These are phyloP conservation scores for Shiraia sp. DNA, from an alignment of 2,329 filamentous ascomycete species.

Conservation along the genomic window DNA sequence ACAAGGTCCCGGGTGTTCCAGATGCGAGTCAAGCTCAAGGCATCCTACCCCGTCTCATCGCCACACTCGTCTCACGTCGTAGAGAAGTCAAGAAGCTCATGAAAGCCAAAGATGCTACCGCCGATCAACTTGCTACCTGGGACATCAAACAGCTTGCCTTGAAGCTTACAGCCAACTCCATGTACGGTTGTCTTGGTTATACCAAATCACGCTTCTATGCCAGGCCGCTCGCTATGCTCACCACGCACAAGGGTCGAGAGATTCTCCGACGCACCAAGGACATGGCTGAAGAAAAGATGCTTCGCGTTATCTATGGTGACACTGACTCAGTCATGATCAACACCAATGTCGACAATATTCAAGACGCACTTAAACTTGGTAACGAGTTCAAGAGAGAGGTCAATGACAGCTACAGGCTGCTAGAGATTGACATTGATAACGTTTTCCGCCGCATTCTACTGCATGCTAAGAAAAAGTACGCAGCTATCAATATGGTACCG, in stretches of 20 bases:
- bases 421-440: conserved; percentile 98
- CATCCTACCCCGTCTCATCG: conserved; percentile 86
- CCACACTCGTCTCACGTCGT: conserved; percentile 85
- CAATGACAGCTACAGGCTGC: conserved; percentile 87
- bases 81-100: conserved; percentile 94
- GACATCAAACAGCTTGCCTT: conserved; percentile 97
- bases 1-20: conserved; percentile 87
- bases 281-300: conserved; percentile 83
- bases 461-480: conserved; percentile 99
- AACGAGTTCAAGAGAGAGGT: conserved; percentile 94
- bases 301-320: conserved; percentile 97
- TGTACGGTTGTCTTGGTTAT: conserved; percentile 98
- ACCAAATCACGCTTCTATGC: conserved; percentile 97
- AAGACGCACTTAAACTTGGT: conserved; percentile 87
- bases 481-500: conserved; percentile 90
- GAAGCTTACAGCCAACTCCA: conserved; percentile 97
- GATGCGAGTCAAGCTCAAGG: conserved; percentile 73
- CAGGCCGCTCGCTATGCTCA: conserved; percentile 90
- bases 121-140: conserved; percentile 89
- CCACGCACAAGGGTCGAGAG: conserved; percentile 95
- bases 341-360: conserved; percentile 91
- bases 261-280: conserved; percentile 96
- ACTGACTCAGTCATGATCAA: conserved; percentile 99
- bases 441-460: conserved; percentile 90
- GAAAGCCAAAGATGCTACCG: conserved; percentile 87